Evolutionary conservation across 257 asterid species (phyloP).

Genomic region (Salvia rosmarinus): DNA sequence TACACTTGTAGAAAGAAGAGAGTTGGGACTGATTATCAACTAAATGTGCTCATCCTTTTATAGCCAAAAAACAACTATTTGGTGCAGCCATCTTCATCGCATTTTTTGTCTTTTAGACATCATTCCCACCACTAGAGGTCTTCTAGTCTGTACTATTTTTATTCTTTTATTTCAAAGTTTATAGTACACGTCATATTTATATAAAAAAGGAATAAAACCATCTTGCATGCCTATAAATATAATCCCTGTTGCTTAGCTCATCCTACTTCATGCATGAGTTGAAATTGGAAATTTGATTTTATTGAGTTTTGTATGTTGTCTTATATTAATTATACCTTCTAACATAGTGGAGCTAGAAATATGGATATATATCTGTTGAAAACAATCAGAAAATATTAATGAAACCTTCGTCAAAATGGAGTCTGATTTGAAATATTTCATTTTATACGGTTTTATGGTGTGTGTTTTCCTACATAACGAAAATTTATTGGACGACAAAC

Average conservation of each 20-base stretch:
- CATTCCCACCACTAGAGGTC: not conserved
- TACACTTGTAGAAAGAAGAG: not conserved
- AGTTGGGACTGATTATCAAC: slow-evolving; percentile 24
- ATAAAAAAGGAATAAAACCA: not conserved
- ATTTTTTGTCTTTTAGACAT: slow-evolving; percentile 3
- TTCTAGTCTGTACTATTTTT: not conserved
- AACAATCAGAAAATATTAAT: too few relatives aligned
- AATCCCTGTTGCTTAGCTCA: not conserved
- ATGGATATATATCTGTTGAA: too few relatives aligned
- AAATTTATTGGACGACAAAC: too few relatives aligned
- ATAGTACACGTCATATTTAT: not conserved
- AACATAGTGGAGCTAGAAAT: too few relatives aligned
- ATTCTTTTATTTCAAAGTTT: not conserved
- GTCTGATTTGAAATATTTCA: too few relatives aligned
- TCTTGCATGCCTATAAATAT: slow-evolving; percentile 20
- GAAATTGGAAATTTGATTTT: not conserved
- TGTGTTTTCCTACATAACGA: too few relatives aligned
- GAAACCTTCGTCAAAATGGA: too few relatives aligned
- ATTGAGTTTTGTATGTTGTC: not conserved
- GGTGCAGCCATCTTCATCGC: slow-evolving; percentile 2
- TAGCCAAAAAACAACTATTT: slow-evolving; percentile 30
- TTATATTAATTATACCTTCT: too few relatives aligned
- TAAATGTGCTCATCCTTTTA: slow-evolving; percentile 33
- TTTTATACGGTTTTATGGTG: too few relatives aligned
- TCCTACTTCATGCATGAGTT: not conserved